Evolutionary conservation across 495 filamentous ascomycete species (phyloP).

Genomic region (Umbilicaria muhlenbergii): DNA sequence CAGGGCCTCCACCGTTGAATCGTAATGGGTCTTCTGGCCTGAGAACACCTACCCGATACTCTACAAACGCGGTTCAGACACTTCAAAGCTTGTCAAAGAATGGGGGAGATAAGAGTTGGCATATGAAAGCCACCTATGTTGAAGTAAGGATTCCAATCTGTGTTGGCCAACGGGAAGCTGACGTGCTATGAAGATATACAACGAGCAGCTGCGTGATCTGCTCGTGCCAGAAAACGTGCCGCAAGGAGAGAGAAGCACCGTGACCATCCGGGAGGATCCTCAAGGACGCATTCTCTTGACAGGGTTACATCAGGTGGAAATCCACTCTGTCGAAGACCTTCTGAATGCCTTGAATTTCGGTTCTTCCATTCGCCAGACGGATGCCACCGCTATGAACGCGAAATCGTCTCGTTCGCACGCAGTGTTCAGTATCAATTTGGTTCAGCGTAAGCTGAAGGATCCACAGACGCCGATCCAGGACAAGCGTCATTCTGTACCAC

Average conservation of each 20-base stretch:
- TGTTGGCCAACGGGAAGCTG: conserved; percentile 4
- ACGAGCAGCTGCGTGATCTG: conserved; percentile 86
- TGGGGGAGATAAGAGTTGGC: conserved; percentile 66
- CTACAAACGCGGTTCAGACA: conserved; percentile 37
- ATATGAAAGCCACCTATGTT: conserved; percentile 89
- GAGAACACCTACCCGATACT: conserved; percentile 69
- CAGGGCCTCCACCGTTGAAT: conserved; percentile 36
- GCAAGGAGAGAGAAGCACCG: conserved; percentile 48
- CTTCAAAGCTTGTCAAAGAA: conserved; percentile 32
- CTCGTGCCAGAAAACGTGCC: conserved; percentile 64
- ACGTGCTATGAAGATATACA: conserved; percentile 57
- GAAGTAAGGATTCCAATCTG: conserved; percentile 37
- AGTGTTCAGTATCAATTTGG: conserved; percentile 87
- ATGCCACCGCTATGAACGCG: conserved; percentile 97
- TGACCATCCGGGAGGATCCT: conserved; percentile 84
- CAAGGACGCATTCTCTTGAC: conserved; percentile 92
- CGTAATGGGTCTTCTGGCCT: conserved; percentile 61
- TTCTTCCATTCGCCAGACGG: conserved; percentile 88
- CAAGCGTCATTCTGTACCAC: conserved; percentile 79
- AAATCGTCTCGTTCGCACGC: conserved; percentile 98
- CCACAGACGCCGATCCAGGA: conserved; percentile 40
- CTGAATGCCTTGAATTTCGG: conserved; percentile 80
- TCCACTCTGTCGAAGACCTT: conserved; percentile 87
- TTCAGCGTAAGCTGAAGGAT: conserved; percentile 62
- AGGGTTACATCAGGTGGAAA: conserved; percentile 70